These are phyloP conservation scores for Conidiobolus incongruus DNA, from an alignment of 371 early-diverging fungal genomes.

Conservation along the genomic window DNA sequence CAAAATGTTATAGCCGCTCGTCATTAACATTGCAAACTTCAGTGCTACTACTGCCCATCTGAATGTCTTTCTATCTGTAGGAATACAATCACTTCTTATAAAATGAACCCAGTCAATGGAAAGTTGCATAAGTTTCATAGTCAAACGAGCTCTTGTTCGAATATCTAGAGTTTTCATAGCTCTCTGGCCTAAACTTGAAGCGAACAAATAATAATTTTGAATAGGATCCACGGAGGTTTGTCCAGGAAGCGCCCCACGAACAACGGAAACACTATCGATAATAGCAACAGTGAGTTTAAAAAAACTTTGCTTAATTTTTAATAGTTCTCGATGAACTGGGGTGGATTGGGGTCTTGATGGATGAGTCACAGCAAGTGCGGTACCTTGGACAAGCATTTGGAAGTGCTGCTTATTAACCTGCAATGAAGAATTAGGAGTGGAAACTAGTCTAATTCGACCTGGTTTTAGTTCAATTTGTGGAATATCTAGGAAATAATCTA, in stretches of 20 bases:
- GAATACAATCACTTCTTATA: constrained; percentile 31
- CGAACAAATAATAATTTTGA: constrained; percentile 65
- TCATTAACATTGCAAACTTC: constrained; percentile 59
- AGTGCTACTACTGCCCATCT: constrained; percentile 74
- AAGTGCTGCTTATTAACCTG: constrained; percentile 21
- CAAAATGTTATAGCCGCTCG: constrained; percentile 46
- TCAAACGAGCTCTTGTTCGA: constrained; percentile 20
- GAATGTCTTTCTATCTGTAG: constrained; percentile 57
- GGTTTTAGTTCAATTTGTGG: constrained; percentile 26
- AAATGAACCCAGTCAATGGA: constrained; percentile 76
- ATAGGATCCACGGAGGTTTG: constrained; percentile 43
- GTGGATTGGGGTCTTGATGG: constrained; percentile 34
- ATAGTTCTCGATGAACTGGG: constrained; percentile 25
- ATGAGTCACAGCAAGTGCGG: constrained; percentile 21
- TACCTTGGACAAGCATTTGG: constrained; percentile 12
- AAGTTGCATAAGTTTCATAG: constrained; percentile 34
- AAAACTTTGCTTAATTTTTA: constrained; percentile 31
- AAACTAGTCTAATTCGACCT: constrained; percentile 39
- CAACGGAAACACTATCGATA: constrained; percentile 23
- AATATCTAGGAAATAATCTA: constrained; percentile 11
- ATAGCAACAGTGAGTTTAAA: constrained; percentile 29
- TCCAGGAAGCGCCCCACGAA: constrained; percentile 23
- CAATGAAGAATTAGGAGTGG: constrained; percentile 22
- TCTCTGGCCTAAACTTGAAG: constrained; percentile 48
- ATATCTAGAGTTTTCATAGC: constrained; percentile 40